phyloP scores from a whole-genome alignment of 352 stramenopile genomes.

The Lagenidium sp. region DNA sequence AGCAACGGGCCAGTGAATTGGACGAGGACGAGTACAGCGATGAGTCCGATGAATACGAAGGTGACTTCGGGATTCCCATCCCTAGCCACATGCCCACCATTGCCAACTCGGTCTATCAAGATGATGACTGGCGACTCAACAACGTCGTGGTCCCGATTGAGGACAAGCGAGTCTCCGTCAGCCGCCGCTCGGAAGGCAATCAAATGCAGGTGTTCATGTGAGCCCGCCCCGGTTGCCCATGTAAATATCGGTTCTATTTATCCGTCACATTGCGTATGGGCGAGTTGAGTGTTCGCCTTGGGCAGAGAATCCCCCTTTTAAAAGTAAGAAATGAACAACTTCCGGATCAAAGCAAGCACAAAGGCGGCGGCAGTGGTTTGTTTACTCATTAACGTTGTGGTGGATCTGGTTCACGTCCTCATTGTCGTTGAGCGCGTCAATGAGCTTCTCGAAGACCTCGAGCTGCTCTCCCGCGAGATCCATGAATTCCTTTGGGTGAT shows the following conservation, averaged over 20 bases:
- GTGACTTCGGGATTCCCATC: slow-evolving; percentile 13
- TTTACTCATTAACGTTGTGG: slow-evolving; percentile 77
- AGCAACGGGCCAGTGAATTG: slow-evolving; percentile 13
- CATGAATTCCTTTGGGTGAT: slow-evolving; percentile 75
- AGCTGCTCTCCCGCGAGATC: slow-evolving; percentile 33
- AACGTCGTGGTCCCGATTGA: slow-evolving; percentile 3
- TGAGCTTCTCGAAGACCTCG: slow-evolving; percentile 67
- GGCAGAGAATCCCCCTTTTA: no score
- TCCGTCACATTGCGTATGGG: no score
- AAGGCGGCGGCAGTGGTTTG: no score
- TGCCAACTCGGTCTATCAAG: no score
- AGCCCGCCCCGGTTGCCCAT: no score
- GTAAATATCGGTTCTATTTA: no score
- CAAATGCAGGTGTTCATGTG: slow-evolving; percentile 12
- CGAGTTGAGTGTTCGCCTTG: no score
- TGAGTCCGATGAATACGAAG: slow-evolving; percentile 10
- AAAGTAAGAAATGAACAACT: no score
- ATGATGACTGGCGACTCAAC: no score
- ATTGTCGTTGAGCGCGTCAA: slow-evolving; percentile 68
- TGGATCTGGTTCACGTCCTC: slow-evolving; percentile 76
- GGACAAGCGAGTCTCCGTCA: slow-evolving; percentile 12
- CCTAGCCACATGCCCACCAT: no score
- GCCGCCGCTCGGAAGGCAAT: slow-evolving; percentile 11
- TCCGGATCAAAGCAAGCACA: no score
- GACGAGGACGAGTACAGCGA: slow-evolving; percentile 1